These are phyloP conservation scores for Leptodermis oblonga DNA, from an alignment of 257 asterid genomes.

Conservation along the genomic window DNA sequence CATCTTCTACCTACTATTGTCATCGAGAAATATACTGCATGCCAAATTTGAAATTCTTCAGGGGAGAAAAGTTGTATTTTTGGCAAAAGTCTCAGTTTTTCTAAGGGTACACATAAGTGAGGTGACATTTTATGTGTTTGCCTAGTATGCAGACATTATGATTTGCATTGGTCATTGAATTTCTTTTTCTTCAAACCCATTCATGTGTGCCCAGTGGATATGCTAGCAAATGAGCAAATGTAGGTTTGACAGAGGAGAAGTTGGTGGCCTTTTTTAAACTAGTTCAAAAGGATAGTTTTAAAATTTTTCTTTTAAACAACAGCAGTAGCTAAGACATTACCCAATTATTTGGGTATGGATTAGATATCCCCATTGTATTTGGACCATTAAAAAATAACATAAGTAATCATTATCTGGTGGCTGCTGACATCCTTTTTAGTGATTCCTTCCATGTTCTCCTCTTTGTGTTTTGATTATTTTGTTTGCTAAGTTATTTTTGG, in stretches of 20 bases:
- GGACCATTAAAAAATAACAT: background rate
- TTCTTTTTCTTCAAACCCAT: background rate
- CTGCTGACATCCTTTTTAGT: background rate
- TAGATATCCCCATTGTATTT: background rate
- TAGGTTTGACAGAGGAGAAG: background rate
- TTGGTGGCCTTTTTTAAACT: background rate
- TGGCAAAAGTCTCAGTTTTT: background rate
- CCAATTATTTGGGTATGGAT: background rate
- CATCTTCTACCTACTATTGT: background rate
- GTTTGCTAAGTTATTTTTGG: background rate
- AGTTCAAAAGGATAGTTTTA: background rate
- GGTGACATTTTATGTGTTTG: background rate
- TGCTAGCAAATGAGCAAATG: background rate
- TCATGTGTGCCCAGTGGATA: background rate
- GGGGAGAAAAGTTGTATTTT: too few species aligned
- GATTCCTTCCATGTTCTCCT: background rate
- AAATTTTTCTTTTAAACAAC: background rate
- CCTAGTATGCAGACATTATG: background rate
- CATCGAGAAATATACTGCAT: background rate
- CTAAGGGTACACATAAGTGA: background rate
- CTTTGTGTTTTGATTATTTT: background rate
- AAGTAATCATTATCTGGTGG: background rate
- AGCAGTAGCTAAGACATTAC: background rate
- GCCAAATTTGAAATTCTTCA: background rate
- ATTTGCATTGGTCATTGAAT: background rate